These are phyloP conservation scores for Amanita jacksonii DNA, from an alignment of 768 basidiomycete genomes.

Conservation along the genomic window DNA sequence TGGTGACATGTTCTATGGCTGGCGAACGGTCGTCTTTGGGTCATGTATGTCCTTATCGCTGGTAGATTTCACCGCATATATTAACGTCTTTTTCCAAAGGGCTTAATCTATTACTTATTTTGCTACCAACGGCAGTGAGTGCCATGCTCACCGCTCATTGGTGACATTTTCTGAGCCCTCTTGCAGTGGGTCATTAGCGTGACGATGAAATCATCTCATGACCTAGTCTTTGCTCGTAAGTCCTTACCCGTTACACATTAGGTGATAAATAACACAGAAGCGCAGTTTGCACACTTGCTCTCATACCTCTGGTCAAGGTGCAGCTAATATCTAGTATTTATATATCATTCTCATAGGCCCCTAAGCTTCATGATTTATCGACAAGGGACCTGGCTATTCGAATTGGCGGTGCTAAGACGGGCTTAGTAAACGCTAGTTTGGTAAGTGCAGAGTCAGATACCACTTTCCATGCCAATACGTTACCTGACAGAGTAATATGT, in stretches of 20 bases:
- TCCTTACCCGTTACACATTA: slow-evolving; percentile 1
- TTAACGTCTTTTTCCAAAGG: slow-evolving; percentile 29
- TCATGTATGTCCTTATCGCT: slow-evolving; percentile 37
- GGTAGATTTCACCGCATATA: not conserved
- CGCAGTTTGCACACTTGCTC: slow-evolving; percentile 54
- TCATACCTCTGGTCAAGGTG: slow-evolving; percentile 74
- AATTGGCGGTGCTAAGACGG: slow-evolving; percentile 69
- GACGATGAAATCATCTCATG: slow-evolving; percentile 36
- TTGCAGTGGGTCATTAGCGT: slow-evolving; percentile 48
- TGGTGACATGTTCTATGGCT: slow-evolving; percentile 26
- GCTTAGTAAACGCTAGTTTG: slow-evolving; percentile 74
- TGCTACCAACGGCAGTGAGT: slow-evolving; percentile 63
- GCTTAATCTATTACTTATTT: slow-evolving; percentile 57
- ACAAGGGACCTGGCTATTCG: slow-evolving; percentile 66
- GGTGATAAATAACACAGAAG: not conserved
- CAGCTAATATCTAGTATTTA: slow-evolving; percentile 18
- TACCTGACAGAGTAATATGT: slow-evolving; percentile 53
- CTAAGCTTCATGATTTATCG: slow-evolving; percentile 66
- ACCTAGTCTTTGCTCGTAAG: slow-evolving; percentile 56
- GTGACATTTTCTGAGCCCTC: not conserved
- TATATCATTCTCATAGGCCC: not conserved
- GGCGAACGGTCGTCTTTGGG: slow-evolving; percentile 42
- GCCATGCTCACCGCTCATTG: not conserved
- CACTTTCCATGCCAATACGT: slow-evolving; percentile 6
- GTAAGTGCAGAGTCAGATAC: slow-evolving; percentile 26